A percentile compares a stretch with the other conserved stretches of the same genome.
These are phyloP conservation scores for Cordyceps farinosa DNA, from an alignment of 2,329 filamentous ascomycete genomes.

Conservation along the genomic window DNA sequence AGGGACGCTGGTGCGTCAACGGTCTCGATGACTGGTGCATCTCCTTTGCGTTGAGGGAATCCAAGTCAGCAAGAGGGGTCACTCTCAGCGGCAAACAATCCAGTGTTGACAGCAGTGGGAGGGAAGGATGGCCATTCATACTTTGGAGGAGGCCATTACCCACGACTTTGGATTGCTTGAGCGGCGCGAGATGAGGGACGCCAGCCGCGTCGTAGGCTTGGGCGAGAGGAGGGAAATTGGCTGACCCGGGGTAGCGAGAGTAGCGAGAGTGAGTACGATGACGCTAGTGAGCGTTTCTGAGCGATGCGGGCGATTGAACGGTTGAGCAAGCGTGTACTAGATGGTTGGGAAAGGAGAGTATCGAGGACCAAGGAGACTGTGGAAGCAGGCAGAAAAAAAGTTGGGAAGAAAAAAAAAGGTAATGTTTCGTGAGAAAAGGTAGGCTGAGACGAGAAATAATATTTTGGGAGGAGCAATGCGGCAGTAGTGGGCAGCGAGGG, in stretches of 20 bases:
- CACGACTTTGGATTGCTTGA: constrained; percentile 34
- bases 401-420: constrained; percentile 13
- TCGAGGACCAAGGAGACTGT: not conserved
- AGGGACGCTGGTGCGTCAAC: constrained; percentile 59
- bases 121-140: constrained; percentile 34
- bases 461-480: constrained; percentile 36
- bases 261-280: constrained; percentile 8
- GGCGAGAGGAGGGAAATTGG: constrained; percentile 5
- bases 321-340: constrained; percentile 1
- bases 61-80: constrained; percentile 29
- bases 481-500: constrained; percentile 22
- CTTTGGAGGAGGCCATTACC: constrained; percentile 62
- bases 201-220: constrained; percentile 1
- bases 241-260: constrained; percentile 10
- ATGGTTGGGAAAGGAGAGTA: constrained; percentile 1
- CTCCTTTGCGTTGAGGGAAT: constrained; percentile 46
- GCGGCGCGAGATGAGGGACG: constrained; percentile 30
- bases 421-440: constrained; percentile 24
- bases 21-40: constrained; percentile 64
- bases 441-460: constrained; percentile 35
- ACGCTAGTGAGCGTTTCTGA: constrained; percentile 11
- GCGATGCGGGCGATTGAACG: constrained; percentile 1
- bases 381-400: constrained; percentile 16
- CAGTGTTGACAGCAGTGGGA: constrained; percentile 19
- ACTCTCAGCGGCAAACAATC: constrained; percentile 26